phyloP scores from a whole-genome alignment of 2,329 filamentous ascomycete species.

The Xylaria sp. region DNA sequence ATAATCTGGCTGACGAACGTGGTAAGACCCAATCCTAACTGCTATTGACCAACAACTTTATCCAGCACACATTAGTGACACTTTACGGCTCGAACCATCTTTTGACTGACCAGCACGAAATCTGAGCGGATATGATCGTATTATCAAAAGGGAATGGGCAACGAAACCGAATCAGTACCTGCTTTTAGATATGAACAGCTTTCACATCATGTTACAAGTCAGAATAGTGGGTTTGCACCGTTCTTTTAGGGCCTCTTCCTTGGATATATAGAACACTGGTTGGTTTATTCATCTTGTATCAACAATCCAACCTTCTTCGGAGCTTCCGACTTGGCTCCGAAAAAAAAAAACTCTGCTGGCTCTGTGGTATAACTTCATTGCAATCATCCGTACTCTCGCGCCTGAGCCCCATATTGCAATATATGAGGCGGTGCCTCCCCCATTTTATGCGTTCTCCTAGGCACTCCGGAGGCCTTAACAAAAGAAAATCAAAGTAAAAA shows the following conservation, averaged over 20 bases:
- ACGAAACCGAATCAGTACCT: too few relatives aligned
- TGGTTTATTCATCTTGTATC: constrained; percentile 34
- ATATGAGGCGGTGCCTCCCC: constrained; percentile 27
- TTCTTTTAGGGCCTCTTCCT: background rate
- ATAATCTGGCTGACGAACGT: too few relatives aligned
- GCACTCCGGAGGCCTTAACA: constrained; percentile 37
- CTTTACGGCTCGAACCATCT: too few relatives aligned
- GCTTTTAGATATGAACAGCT: background rate
- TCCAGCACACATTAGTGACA: too few relatives aligned
- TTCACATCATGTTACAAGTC: background rate
- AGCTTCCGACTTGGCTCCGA: constrained; percentile 21
- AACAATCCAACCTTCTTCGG: constrained; percentile 31
- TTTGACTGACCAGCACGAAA: too few relatives aligned
- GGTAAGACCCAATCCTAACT: too few relatives aligned
- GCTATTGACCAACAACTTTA: too few relatives aligned
- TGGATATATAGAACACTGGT: constrained; percentile 30
- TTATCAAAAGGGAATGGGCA: background rate
- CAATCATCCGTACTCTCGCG: constrained; percentile 30
- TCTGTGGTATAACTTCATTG: constrained; percentile 35
- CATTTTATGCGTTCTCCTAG: constrained; percentile 34
- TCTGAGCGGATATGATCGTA: background rate
- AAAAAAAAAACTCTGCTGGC: constrained; percentile 18
- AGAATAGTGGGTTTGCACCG: background rate
- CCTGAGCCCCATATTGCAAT: constrained; percentile 27
- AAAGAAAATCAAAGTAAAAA: constrained; percentile 37